phyloP scores from a whole-genome alignment of 1,284 basidiomycete species.

The Phenoliferia sp. region DNA sequence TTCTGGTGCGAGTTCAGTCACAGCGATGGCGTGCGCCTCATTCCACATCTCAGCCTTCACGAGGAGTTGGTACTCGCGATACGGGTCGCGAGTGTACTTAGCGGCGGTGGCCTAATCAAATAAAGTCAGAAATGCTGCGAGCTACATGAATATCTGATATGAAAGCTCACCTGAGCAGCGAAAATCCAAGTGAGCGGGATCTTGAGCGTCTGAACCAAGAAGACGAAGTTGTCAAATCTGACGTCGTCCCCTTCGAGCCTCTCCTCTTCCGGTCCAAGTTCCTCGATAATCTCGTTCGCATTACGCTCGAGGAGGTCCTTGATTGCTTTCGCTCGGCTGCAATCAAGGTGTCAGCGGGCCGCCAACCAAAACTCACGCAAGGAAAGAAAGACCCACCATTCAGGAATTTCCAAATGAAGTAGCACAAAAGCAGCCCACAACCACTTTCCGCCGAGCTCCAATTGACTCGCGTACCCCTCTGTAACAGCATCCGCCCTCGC shows the following conservation, averaged over 20 bases:
- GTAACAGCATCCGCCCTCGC: slow-evolving; percentile 77
- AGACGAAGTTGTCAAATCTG: slow-evolving; percentile 48
- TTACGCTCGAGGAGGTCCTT: slow-evolving; percentile 74
- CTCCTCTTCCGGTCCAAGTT: slow-evolving; percentile 55
- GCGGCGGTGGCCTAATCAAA: slow-evolving; percentile 59
- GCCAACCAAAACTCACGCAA: not conserved
- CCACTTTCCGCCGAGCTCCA: slow-evolving; percentile 75
- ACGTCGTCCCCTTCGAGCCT: slow-evolving; percentile 57
- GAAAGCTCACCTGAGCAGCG: slow-evolving; percentile 67
- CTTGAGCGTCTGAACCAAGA: slow-evolving; percentile 68
- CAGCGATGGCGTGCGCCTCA: slow-evolving; percentile 73
- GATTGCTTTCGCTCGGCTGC: slow-evolving; percentile 69
- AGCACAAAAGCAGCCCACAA: slow-evolving; percentile 85
- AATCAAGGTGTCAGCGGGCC: not conserved
- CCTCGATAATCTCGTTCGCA: slow-evolving; percentile 62
- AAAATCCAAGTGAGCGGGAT: slow-evolving; percentile 82
- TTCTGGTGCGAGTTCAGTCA: slow-evolving; percentile 82
- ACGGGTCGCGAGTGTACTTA: slow-evolving; percentile 60
- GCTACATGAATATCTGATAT: not conserved
- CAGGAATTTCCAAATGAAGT: slow-evolving; percentile 74
- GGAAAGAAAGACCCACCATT: slow-evolving; percentile 55
- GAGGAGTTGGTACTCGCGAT: slow-evolving; percentile 71
- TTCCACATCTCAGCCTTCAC: slow-evolving; percentile 64
- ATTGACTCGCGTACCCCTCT: slow-evolving; percentile 76
- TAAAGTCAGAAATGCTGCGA: too few species aligned